A percentile compares a stretch with the other conserved stretches of the same genome.
Conservation (phyloP, 805 yeast genomes). For the Hanseniaspora occidentalis region DNA sequence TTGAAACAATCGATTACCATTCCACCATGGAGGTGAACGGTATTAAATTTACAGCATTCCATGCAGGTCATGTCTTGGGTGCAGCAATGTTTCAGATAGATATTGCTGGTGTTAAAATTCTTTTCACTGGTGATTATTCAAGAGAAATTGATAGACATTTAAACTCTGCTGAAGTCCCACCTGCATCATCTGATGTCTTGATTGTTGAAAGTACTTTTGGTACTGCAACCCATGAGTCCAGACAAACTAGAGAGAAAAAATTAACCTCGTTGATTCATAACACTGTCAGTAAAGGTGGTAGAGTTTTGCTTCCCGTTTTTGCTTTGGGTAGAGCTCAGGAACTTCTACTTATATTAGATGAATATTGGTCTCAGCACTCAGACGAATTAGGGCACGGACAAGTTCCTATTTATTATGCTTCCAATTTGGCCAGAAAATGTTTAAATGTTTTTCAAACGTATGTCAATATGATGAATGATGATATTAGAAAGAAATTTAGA, state of each 20-base stretch:
- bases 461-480: slow-evolving; percentile 94
- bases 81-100: slow-evolving; percentile 97
- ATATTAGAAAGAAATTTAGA: slow-evolving; percentile 59
- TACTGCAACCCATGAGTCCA: slow-evolving; percentile 91
- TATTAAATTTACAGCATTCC: slow-evolving; percentile 90
- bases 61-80: slow-evolving; percentile 99
- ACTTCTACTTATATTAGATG: slow-evolving; percentile 76
- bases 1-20: slow-evolving; percentile 91
- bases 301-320: slow-evolving; percentile 86
- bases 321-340: slow-evolving; percentile 98
- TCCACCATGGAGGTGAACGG: slow-evolving; percentile 93
- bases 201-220: slow-evolving; percentile 96
- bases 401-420: slow-evolving; percentile 80
- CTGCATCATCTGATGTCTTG: slow-evolving; percentile 71
- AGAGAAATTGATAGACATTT: slow-evolving; percentile 93
- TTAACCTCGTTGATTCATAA: slow-evolving; percentile 74
- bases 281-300: slow-evolving; percentile 77
- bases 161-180: slow-evolving; percentile 90
- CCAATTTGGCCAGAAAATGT: slow-evolving; percentile 87
- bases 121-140: slow-evolving; percentile 95
- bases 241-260: slow-evolving; percentile 72
- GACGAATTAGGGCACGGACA: slow-evolving; percentile 53
- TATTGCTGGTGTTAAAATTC: slow-evolving; percentile 76
- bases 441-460: slow-evolving; percentile 96
- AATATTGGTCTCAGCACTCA: slow-evolving; percentile 79